Conservation (phyloP, 768 basidiomycete genomes). For the Daedalea quercina region DNA sequence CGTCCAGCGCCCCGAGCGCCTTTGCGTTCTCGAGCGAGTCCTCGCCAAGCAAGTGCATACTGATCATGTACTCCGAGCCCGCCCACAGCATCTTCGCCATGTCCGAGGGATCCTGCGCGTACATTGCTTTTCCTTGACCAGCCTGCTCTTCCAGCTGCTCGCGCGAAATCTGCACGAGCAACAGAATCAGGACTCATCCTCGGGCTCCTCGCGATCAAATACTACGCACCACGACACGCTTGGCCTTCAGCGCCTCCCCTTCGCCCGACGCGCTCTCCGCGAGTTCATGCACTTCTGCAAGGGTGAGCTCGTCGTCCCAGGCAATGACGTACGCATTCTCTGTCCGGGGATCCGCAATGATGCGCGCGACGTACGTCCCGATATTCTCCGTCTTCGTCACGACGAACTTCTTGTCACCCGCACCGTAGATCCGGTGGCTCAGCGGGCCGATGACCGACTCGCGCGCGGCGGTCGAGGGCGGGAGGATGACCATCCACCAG, state of each 20-base stretch:
- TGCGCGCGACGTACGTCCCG: slow-evolving; percentile 22
- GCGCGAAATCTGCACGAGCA: too few relatives aligned
- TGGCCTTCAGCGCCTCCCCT: not conserved
- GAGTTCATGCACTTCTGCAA: slow-evolving; percentile 17
- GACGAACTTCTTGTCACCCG: slow-evolving; percentile 14
- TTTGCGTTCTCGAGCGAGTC: slow-evolving; percentile 22
- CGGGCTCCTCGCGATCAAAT: too few relatives aligned
- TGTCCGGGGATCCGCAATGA: slow-evolving; percentile 26
- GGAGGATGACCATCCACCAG: slow-evolving; percentile 22
- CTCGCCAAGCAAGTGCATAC: slow-evolving; percentile 23
- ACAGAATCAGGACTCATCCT: too few relatives aligned
- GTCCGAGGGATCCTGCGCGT: not conserved
- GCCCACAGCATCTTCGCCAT: not conserved
- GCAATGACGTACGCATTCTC: slow-evolving; percentile 23
- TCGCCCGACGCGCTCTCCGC: slow-evolving; percentile 19
- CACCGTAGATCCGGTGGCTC: slow-evolving; percentile 10
- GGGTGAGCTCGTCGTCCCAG: slow-evolving; percentile 21
- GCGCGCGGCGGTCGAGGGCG: slow-evolving; percentile 1
- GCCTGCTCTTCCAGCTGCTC: too few relatives aligned
- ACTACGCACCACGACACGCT: not conserved
- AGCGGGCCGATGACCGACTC: not conserved
- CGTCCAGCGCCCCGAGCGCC: slow-evolving; percentile 22
- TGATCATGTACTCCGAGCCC: slow-evolving; percentile 14
- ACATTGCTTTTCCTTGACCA: not conserved
- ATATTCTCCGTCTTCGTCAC: slow-evolving; percentile 20